Percentiles rank a stretch among this genome's conserved stretches.
These are phyloP conservation scores for Apophysomyces variabilis DNA, from an alignment of 371 early-diverging fungal genomes.

Conservation along the genomic window DNA sequence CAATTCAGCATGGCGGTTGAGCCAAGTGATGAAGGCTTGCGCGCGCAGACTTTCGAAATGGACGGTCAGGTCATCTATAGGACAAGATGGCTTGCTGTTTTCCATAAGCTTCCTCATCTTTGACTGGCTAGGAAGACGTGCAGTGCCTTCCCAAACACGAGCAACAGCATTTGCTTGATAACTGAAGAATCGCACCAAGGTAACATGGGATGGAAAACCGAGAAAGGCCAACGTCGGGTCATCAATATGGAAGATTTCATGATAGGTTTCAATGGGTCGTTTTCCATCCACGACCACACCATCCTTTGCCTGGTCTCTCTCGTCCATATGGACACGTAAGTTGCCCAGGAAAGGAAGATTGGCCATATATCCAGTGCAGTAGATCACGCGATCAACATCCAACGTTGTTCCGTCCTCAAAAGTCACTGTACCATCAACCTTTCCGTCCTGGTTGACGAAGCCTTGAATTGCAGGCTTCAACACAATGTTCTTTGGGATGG, in stretches of 20 bases:
- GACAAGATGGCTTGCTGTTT: conserved; percentile 19
- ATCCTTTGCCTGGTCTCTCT: not conserved
- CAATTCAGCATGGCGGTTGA: conserved; percentile 38
- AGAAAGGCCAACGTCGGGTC: conserved; percentile 48
- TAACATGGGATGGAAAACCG: conserved; percentile 29
- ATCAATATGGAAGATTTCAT: conserved; percentile 35
- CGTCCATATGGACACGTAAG: conserved; percentile 8
- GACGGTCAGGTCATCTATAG: conserved; percentile 5
- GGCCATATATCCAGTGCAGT: conserved; percentile 68
- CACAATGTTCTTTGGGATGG: conserved; percentile 24
- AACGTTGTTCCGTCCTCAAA: conserved; percentile 65
- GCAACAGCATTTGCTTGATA: conserved; percentile 41
- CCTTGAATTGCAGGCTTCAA: conserved; percentile 25
- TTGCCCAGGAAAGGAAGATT: conserved; percentile 57
- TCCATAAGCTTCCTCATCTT: conserved; percentile 27
- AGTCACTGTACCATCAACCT: conserved; percentile 32
- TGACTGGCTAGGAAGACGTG: conserved; percentile 25
- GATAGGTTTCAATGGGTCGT: conserved; percentile 32
- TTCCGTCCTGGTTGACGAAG: conserved; percentile 31
- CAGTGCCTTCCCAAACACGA: conserved; percentile 43
- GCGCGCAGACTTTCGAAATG: conserved; percentile 19
- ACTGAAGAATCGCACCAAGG: conserved; percentile 29
- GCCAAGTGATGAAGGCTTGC: conserved; percentile 29
- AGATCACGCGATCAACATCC: conserved; percentile 63
- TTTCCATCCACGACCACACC: conserved; percentile 19